Conservation (phyloP, 2,329 filamentous ascomycete genomes). For the Ascochyta fabae region DNA sequence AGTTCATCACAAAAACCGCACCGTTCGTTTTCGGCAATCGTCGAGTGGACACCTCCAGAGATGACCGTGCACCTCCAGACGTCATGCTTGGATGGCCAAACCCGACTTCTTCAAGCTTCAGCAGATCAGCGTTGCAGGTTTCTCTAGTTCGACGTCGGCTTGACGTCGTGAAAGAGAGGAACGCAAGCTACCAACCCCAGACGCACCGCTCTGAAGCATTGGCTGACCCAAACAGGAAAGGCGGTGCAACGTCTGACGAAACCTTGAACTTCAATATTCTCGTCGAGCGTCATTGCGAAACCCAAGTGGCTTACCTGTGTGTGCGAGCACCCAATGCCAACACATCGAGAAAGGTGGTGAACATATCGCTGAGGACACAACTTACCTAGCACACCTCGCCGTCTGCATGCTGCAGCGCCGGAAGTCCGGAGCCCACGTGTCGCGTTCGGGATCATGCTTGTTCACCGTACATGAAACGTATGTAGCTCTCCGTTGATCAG, state of each 20-base stretch:
- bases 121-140: not conserved
- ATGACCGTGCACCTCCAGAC: slow-evolving; percentile 7
- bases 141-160: not conserved
- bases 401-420: slow-evolving; percentile 6
- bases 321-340: not conserved
- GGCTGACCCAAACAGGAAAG: slow-evolving; percentile 13
- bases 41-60: not conserved
- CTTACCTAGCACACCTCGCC: not conserved
- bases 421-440: slow-evolving; percentile 15
- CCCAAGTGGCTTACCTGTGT: slow-evolving; percentile 8
- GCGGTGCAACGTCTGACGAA: slow-evolving; percentile 31
- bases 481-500: slow-evolving; percentile 2
- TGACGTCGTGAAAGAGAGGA: slow-evolving; percentile 3
- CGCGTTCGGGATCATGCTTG: slow-evolving; percentile 18
- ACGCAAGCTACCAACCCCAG: not conserved
- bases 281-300: slow-evolving; percentile 20
- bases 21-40: slow-evolving; percentile 11
- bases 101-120: slow-evolving; percentile 1
- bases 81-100: slow-evolving; percentile 5
- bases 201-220: not conserved
- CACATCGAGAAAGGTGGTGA: not conserved
- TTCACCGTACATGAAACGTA: slow-evolving; percentile 10
- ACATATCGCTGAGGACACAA: not conserved
- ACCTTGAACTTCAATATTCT: slow-evolving; percentile 18
- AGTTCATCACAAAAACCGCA: slow-evolving; percentile 4